Conservation (phyloP, 2,329 filamentous ascomycete genomes). For the Colletotrichum shisoi region DNA sequence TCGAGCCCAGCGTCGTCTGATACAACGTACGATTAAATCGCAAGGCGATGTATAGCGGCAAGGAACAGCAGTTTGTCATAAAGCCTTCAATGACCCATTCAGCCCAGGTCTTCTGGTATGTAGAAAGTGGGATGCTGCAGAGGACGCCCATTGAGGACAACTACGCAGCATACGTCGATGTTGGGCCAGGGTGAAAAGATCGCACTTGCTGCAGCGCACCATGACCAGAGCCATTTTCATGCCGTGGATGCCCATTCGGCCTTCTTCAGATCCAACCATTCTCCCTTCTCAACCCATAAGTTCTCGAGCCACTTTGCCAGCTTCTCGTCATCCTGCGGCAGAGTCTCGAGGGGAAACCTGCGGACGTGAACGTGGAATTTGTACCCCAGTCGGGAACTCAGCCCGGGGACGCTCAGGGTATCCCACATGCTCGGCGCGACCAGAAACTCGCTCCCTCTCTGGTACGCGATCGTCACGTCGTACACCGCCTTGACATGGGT, state of each 20-base stretch:
- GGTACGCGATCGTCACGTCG: conserved; percentile 64
- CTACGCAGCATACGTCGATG: not conserved
- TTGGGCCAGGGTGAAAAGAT: not conserved
- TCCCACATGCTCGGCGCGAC: conserved; percentile 62
- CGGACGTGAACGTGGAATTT: conserved; percentile 61
- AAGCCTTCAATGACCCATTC: no score
- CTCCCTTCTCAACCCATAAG: conserved; percentile 62
- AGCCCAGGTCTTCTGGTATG: not conserved
- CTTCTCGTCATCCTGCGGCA: conserved; percentile 58
- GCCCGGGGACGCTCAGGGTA: conserved; percentile 53
- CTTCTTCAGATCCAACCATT: conserved; percentile 57
- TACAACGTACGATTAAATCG: not conserved
- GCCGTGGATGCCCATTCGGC: conserved; percentile 49
- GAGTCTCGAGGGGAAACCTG: conserved; percentile 57
- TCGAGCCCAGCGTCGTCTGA: not conserved
- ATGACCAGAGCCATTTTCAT: not conserved
- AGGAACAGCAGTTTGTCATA: not conserved
- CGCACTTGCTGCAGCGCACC: not conserved
- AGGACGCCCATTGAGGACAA: not conserved
- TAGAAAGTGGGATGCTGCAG: not conserved
- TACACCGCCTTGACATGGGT: conserved; percentile 63
- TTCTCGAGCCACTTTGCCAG: conserved; percentile 62
- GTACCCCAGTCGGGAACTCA: conserved; percentile 54
- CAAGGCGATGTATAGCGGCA: no score
- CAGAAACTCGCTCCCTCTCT: conserved; percentile 54